phyloP scores from a whole-genome alignment of 2,329 filamentous ascomycete genomes.

The Trichocomaceae sp. region DNA sequence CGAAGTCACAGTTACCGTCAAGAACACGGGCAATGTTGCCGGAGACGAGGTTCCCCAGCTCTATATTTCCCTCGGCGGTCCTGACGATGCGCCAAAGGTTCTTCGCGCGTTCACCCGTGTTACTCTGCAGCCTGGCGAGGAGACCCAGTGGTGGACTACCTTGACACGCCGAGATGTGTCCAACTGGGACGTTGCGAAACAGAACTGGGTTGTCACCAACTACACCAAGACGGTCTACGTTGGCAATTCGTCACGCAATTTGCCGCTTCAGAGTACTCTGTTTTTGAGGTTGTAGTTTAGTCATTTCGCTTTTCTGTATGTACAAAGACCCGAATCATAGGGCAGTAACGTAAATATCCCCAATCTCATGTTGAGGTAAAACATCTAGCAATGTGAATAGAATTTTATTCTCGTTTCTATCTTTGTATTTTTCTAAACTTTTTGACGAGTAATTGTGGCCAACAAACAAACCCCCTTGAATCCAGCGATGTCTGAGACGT shows the following conservation, averaged over 20 bases:
- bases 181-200: conserved; percentile 72
- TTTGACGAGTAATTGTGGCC: no score
- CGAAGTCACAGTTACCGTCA: conserved; percentile 44
- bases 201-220: conserved; percentile 70
- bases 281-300: conserved; percentile 1
- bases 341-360: background rate
- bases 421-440: no score
- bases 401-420: background rate
- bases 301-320: background rate
- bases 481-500: no score
- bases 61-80: conserved; percentile 74
- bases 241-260: conserved; percentile 52
- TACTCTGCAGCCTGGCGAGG: conserved; percentile 62
- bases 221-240: conserved; percentile 56
- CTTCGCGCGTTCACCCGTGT: conserved; percentile 79
- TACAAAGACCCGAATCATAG: background rate
- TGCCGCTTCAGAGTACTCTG: conserved; percentile 42
- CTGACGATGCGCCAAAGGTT: conserved; percentile 58
- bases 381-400: background rate
- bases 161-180: conserved; percentile 75
- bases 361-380: background rate
- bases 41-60: conserved; percentile 52
- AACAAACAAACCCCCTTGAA: no score
- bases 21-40: conserved; percentile 44
- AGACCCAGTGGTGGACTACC: conserved; percentile 58